phyloP scores from a whole-genome alignment of 768 basidiomycete species.

The Mycena chlorophos region DNA sequence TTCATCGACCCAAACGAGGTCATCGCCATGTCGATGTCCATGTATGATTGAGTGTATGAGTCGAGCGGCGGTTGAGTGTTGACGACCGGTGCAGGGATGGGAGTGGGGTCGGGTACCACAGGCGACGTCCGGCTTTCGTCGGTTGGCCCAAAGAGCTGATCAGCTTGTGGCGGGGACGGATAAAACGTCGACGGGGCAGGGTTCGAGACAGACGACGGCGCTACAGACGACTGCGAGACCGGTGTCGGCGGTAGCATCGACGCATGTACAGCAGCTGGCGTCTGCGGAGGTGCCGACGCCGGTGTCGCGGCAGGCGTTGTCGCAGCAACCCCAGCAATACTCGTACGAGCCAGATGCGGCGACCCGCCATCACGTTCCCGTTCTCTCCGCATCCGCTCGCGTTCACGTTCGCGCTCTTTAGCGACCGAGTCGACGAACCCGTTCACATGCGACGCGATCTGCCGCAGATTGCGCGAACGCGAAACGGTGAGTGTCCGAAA shows the following conservation, averaged over 20 bases:
- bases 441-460: conserved; percentile 61
- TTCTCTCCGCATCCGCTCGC: conserved; percentile 59
- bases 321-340: conserved; percentile 20
- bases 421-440: conserved; percentile 75
- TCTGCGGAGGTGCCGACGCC: conserved; percentile 10
- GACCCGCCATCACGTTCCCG: conserved; percentile 27
- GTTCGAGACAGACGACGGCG: conserved; percentile 24
- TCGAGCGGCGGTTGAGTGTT: conserved; percentile 35
- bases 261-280: conserved; percentile 17
- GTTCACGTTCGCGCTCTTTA: conserved; percentile 74
- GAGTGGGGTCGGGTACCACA: conserved; percentile 17
- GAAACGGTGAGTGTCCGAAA: conserved; percentile 56
- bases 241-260: conserved; percentile 3
- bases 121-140: conserved; percentile 19
- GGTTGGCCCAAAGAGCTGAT: conserved; percentile 30
- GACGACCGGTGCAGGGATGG: conserved; percentile 9
- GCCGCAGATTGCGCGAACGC: conserved; percentile 49
- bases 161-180: conserved; percentile 61
- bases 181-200: conserved; percentile 46
- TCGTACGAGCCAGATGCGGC: conserved; percentile 34
- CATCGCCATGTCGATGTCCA: conserved; percentile 56
- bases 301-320: conserved; percentile 28
- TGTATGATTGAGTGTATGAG: conserved; percentile 41
- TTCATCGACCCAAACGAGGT: conserved; percentile 38
- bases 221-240: conserved; percentile 26